Evolutionary conservation across 2,329 filamentous ascomycete species (phyloP), one percentile per base, ranked within the genome.

Genomic region (Neopestalotiopsis sp.): DNA sequence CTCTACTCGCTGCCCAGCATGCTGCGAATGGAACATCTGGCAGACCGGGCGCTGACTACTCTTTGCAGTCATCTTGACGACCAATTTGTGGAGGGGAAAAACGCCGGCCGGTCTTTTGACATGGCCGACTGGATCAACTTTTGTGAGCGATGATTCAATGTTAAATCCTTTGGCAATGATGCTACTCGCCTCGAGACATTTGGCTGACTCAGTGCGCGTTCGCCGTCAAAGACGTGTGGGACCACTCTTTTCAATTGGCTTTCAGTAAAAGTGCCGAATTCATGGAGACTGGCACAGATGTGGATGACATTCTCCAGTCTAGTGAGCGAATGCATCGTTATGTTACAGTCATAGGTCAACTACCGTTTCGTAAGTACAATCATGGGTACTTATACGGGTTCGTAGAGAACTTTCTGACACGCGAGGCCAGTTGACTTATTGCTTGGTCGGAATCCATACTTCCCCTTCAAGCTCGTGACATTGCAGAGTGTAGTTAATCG

Each of bases 251-350:
- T 24, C 78, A 81, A 49, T 72, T 84, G 20, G 81, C 80, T 24
- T 85, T 83, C 57, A 79, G 80, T 49, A 74, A 78, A 13, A 77
- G 77, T 56, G 79, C 84, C 52, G 82, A 82, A 9, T 84, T 83
- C 70, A 74, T 84, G 20, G 74, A 83, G 34, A 74, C 78, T 4
- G 75, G 78, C 2, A 69, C 69, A 9, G 82, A 84, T 69, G 75
- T 81, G 70, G 77, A 79, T 42, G 78, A 76, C 4, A 83, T 79
- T 40, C 79, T 84, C 6, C 69, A 67, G 9, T 72, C 71, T 10
- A 71, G 76, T 0, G 76, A 76, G 24, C 73, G 77, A 6, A 75
- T 81, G 4, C 74, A 80, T 4, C 78, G 81, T 63, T 76, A 80
- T 76, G 73, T 79, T 67, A 64, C 68, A 69, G 58, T 75, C 69